phyloP scores from a whole-genome alignment of 1,139 yeast genomes.

The Lodderomyces pseudojiufengensis region DNA sequence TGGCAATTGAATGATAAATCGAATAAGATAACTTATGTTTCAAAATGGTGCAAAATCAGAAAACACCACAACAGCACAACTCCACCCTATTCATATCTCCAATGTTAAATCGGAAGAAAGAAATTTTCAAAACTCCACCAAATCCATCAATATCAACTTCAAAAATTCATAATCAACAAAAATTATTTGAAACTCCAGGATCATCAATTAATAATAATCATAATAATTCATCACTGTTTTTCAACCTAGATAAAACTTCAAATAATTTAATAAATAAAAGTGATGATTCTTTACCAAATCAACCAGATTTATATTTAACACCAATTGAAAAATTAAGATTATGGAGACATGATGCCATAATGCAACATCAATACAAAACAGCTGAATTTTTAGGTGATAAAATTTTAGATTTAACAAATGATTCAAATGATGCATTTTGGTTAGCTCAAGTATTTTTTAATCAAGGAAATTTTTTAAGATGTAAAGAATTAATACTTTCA shows the following conservation, averaged over 20 bases:
- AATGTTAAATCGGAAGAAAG: slow-evolving; percentile 44
- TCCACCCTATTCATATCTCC: slow-evolving; percentile 66
- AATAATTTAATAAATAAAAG: slow-evolving; percentile 9
- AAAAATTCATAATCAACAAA: slow-evolving; percentile 18
- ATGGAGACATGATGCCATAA: slow-evolving; percentile 92
- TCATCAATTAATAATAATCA: slow-evolving; percentile 30
- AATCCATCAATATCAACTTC: slow-evolving; percentile 34
- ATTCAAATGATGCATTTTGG: slow-evolving; percentile 96
- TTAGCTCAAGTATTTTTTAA: slow-evolving; percentile 83
- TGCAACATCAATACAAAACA: slow-evolving; percentile 88
- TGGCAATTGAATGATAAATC: too few species aligned
- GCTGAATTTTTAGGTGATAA: slow-evolving; percentile 94
- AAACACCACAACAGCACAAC: slow-evolving; percentile 48
- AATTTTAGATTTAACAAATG: slow-evolving; percentile 69
- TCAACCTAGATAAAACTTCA: slow-evolving; percentile 27
- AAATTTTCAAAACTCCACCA: slow-evolving; percentile 55
- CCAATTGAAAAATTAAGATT: slow-evolving; percentile 83
- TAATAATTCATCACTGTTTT: slow-evolving; percentile 28
- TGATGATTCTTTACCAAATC: slow-evolving; percentile 7
- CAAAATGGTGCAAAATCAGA: slow-evolving; percentile 31
- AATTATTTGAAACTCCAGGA: slow-evolving; percentile 38
- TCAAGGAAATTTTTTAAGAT: slow-evolving; percentile 74
- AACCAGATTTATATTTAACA: slow-evolving; percentile 47
- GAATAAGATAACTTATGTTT: too few species aligned
- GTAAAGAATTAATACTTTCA: slow-evolving; percentile 57